Base-by-base conservation (phyloP, 139 green algal genomes). In the Trebouxia sp. region DNA sequence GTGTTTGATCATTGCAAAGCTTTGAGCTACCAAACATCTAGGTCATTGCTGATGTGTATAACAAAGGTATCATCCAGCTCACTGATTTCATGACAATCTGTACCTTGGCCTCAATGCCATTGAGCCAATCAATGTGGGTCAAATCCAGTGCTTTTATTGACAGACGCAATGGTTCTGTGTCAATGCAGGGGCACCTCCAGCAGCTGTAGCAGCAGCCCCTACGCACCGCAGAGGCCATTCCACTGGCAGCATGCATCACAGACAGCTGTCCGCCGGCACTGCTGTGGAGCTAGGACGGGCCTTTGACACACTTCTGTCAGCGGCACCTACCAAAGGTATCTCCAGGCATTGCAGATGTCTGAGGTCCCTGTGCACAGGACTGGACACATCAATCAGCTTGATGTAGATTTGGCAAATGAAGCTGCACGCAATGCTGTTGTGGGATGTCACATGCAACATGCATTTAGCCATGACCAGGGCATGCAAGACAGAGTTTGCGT, bases 301-400 rank as follows among this genome's bases (percentile, higher is more conserved):
- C 24, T 75, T 78, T 30, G 78, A 83, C 48, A 51, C 78, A 15
- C 32, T 83, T 20, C 17, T 77, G 2, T 51, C 75, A 39, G 78
- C 78, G n/a, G 78, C 78, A 32, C 78, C 78, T 0, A 69, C 47
- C 30, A 83, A 83, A 48, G 79, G 79, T 77, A 53, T 12, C 20
- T 14, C 47, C 20, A 17, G 47, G 15, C 15, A 1, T 17, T 53
- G 15, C 14, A 2, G 3, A 53, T 1, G 47, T 53, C 15, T 53
- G 47, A n/a, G 47, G 14, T 53, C 20, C 47, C 20, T 53, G 47
- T 53, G 47, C 47, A n/a, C n/a, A n/a, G n/a, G n/a, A n/a, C n/a
- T n/a, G n/a, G n/a, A n/a, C n/a, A n/a, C n/a, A n/a, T n/a, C n/a
- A n/a, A n/a, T n/a, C n/a, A n/a, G n/a, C n/a, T n/a, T n/a, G n/a